Evolutionary conservation across 2,329 filamentous ascomycete genomes (phyloP).

Genomic region (Dactylonectria estremocensis): DNA sequence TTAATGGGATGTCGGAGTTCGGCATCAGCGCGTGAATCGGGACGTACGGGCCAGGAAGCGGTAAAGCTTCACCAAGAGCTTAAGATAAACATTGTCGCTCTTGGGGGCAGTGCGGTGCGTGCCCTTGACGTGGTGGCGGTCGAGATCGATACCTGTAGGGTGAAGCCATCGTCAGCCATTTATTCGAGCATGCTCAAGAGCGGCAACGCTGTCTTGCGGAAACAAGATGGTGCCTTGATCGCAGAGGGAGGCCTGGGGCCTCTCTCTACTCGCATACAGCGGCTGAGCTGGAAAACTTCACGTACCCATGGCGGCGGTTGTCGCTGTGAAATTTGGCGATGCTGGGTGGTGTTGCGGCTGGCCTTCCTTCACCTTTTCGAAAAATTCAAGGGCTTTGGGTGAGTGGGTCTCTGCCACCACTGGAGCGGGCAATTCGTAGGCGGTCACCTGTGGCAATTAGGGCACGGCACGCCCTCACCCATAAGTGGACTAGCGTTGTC

Average conservation of each 20-base stretch:
- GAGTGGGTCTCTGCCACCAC: slow-evolving; percentile 30
- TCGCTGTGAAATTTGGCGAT: slow-evolving; percentile 59
- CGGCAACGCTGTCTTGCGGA: slow-evolving; percentile 48
- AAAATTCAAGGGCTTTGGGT: slow-evolving; percentile 50
- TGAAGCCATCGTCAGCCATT: slow-evolving; percentile 73
- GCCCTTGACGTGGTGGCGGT: slow-evolving; percentile 77
- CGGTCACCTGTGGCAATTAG: slow-evolving; percentile 65
- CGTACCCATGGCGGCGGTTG: slow-evolving; percentile 74
- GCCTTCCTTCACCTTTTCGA: slow-evolving; percentile 42
- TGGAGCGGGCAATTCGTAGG: slow-evolving; percentile 38
- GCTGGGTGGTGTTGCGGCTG: slow-evolving; percentile 50
- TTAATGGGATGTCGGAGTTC: slow-evolving; percentile 31
- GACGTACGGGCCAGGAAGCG: slow-evolving; percentile 94
- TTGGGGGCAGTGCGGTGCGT: slow-evolving; percentile 95
- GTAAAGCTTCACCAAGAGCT: slow-evolving; percentile 98
- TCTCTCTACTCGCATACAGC: slow-evolving; percentile 67
- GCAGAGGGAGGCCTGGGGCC: slow-evolving; percentile 39
- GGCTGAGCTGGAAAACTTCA: slow-evolving; percentile 60
- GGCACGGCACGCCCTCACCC: slow-evolving; percentile 42
- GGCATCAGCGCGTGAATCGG: slow-evolving; percentile 44
- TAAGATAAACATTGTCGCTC: slow-evolving; percentile 98
- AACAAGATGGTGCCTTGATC: slow-evolving; percentile 51
- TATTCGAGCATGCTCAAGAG: slow-evolving; percentile 75
- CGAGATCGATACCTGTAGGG: slow-evolving; percentile 79
- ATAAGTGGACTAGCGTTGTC: slow-evolving; percentile 14